A percentile compares a stretch with the other conserved stretches of the same genome.
These are phyloP conservation scores for Oidium heveae DNA, from an alignment of 2,329 filamentous ascomycete genomes.

Conservation along the genomic window DNA sequence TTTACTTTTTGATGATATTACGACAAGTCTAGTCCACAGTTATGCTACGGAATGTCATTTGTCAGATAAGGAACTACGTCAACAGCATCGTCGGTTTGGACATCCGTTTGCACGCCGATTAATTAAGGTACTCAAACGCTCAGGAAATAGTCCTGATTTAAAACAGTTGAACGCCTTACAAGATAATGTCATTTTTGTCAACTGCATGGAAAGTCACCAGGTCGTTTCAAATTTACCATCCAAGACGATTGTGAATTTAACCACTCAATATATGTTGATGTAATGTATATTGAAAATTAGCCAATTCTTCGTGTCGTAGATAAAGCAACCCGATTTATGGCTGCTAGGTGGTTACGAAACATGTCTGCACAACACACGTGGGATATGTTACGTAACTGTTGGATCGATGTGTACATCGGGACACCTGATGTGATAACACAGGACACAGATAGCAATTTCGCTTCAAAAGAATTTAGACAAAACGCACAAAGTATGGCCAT, in stretches of 20 bases:
- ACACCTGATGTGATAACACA: neutral
- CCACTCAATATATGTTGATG: neutral
- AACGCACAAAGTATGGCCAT: neutral
- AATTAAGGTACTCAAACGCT: neutral
- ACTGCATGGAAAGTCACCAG: neutral
- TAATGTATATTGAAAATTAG: neutral
- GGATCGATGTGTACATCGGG: conserved; percentile 1
- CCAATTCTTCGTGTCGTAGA: neutral
- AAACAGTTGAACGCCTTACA: neutral
- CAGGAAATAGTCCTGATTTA: neutral
- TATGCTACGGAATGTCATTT: neutral
- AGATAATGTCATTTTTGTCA: neutral
- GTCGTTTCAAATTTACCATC: neutral
- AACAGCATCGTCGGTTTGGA: neutral
- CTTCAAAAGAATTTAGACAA: conserved; percentile 1
- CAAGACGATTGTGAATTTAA: neutral
- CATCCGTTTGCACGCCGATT: neutral
- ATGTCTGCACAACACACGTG: neutral
- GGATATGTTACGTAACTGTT: conserved; percentile 1
- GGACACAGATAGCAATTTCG: conserved; percentile 2
- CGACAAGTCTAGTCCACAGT: no score
- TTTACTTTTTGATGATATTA: neutral
- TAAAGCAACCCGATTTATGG: neutral
- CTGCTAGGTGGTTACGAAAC: conserved; percentile 1
- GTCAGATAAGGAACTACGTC: neutral